Base-by-base conservation (phyloP, 2,329 filamentous ascomycete genomes). In the Drechslerella coelobrocha region DNA sequence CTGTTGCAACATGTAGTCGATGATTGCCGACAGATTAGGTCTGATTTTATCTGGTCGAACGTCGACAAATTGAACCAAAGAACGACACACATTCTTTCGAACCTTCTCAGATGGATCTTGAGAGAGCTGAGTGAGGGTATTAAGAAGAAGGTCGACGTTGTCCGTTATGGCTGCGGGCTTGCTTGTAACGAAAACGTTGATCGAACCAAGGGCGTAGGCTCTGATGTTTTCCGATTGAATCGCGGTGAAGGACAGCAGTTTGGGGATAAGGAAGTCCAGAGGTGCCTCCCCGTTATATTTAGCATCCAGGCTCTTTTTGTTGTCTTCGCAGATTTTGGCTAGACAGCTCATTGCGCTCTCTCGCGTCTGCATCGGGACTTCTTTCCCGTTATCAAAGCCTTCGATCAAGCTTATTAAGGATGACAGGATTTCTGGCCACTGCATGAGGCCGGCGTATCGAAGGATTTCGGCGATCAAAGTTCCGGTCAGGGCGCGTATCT, bases 281-380 rank as follows among this genome's bases (percentile, higher is more conserved):
- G 94, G 94, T 62, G 92, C 85, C 79, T 97, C 89, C 71, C 92
- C 91, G 77, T 92, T 88, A 78, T 96, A 91, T 73, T 96, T 91
- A 75, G 88, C 88, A 79, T 96, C 91, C 59, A 99, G 82, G 68
- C 91, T 84, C 78, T 89, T 91, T 77, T 86, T 88, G 81, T 96
- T 97, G 80, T 99, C 94, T 80, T 99, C 94, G 80, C 94, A 99
- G 72, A 99, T 92, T 82, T 97, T 97, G 78, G 89, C 83, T 79
- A 99, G 83, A 51, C 94, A 92, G 52, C 90, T 87, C 89, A 97
- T 96, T 75, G 91, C 92, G 72, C 92, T 92, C 78, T 99, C 93
- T 78, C 97, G 92, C 10, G 89, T 88, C 77, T 90, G 85, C 45
- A 84, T 81, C 82, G 61, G 86, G 81, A 79, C 96, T 95, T 74